A percentile compares a stretch with the other conserved stretches of the same genome.
Evolutionary conservation across 2,329 filamentous ascomycete species (phyloP).

Genomic region (Phaeosphaeriaceae sp.): DNA sequence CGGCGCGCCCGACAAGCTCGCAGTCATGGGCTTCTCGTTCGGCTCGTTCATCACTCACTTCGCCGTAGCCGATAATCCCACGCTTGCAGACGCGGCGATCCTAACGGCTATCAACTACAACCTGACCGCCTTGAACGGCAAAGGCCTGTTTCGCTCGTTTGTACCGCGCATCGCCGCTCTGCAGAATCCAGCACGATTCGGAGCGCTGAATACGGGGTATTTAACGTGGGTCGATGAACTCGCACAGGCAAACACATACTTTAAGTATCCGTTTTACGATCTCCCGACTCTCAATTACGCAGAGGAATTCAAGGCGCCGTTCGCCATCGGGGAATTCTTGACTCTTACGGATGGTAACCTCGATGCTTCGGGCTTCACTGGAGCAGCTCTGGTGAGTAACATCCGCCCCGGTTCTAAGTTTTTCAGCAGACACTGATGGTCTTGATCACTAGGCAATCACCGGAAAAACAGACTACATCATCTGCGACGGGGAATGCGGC

Average conservation of each 20-base stretch:
- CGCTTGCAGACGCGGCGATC: conserved; percentile 25
- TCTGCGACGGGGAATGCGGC: not conserved
- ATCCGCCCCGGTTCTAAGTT: not conserved
- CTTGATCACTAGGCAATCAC: not conserved
- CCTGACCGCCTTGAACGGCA: conserved; percentile 10
- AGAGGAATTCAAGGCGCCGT: not conserved
- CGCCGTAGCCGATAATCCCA: conserved; percentile 20
- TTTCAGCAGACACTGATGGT: not conserved
- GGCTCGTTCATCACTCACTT: conserved; percentile 31
- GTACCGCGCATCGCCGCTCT: conserved; percentile 30
- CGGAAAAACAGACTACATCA: not conserved
- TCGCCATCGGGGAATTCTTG: not conserved
- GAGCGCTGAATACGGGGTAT: conserved; percentile 31
- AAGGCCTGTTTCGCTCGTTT: conserved; percentile 22
- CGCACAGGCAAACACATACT: conserved; percentile 2
- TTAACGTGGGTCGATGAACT: conserved; percentile 20
- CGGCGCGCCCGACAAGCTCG: conserved; percentile 24
- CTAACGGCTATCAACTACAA: conserved; percentile 33
- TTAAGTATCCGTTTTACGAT: conserved; percentile 1
- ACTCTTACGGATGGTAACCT: not conserved
- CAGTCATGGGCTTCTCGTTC: conserved; percentile 35
- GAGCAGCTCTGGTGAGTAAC: not conserved
- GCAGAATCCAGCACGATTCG: conserved; percentile 21
- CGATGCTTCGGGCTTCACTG: conserved; percentile 1
- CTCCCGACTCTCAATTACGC: not conserved